phyloP scores from a whole-genome alignment of 306 rosid species.

The Abrus pulchellus region DNA sequence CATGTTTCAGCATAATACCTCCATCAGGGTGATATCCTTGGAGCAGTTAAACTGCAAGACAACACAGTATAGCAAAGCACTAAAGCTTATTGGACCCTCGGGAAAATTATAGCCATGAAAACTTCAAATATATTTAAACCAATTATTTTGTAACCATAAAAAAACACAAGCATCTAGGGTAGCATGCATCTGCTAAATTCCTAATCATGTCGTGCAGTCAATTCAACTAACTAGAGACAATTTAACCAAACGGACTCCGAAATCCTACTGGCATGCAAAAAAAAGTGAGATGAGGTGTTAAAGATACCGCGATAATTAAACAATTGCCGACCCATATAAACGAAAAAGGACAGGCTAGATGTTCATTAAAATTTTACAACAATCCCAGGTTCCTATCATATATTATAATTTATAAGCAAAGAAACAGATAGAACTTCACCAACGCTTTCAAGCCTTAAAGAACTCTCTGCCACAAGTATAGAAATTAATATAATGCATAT shows the following conservation, averaged over 20 bases:
- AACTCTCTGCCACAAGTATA: neutral
- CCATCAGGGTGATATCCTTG: constrained; percentile 85
- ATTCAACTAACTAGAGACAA: constrained; percentile 23
- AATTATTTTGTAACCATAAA: constrained; percentile 10
- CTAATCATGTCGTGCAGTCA: constrained; percentile 15
- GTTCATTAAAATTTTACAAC: neutral
- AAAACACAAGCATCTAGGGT: constrained; percentile 25
- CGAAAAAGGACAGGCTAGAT: neutral
- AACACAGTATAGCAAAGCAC: constrained; percentile 43
- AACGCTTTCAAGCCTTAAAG: constrained; percentile 34
- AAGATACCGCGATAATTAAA: constrained; percentile 13
- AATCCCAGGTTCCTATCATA: neutral
- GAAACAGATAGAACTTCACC: constrained; percentile 34
- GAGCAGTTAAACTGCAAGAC: constrained; percentile 93
- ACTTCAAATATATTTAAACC: constrained; percentile 26
- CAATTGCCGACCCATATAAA: neutral
- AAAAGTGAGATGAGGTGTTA: neutral
- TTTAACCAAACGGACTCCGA: constrained; percentile 10
- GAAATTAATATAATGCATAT: constrained; percentile 19
- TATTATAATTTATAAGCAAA: constrained; percentile 29
- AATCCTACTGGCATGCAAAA: constrained; percentile 8
- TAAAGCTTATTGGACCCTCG: constrained; percentile 10
- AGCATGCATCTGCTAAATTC: constrained; percentile 30
- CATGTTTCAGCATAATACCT: constrained; percentile 63
- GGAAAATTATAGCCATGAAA: constrained; percentile 20